Evolutionary conservation across 192 early-diverging fungal species (phyloP), one percentile per base, ranked within the genome.

Genomic region (Backusella circina): DNA sequence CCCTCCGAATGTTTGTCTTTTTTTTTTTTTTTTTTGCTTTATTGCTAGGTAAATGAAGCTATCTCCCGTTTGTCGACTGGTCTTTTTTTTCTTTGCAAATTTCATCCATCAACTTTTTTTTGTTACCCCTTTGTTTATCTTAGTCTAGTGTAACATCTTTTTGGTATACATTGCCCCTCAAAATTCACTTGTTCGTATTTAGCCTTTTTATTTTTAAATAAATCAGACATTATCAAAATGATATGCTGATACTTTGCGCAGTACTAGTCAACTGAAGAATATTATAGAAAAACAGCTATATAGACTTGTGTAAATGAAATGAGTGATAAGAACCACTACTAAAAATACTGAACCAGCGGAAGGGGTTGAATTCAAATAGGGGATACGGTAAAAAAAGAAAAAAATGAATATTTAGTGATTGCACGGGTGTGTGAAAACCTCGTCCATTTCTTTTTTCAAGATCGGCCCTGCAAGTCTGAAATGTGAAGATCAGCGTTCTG

Each of bases 401-500:
- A 44, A 44, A 57, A 28, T 26, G 12, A 28, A 23, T 28, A 61
- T 28, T 28, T 28, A 61, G 54, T 61, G 54, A 61, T 61, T 61
- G 26, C 54, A 61, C 23, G 54, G 54, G 54, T 61, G 26, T 61
- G 54, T 61, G 54, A 61, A 61, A 61, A 61, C 21, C 9, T 28
- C 26, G 23, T 12, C 23, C 54, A 13, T 28, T 28, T 61, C 12
- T 28, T 26, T 61, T 65, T 66, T 18, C 5, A 36, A 68, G 32
- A 68, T 61, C 54, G 54, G 23, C 54, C 23, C 54, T 61, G 54
- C 54, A 13, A 61, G 26, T 26, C 26, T 61, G 9, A 61, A 61
- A 61, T 61, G 54, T 68, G 67, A 68, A 68, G 33, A 68, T 68
- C 67, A 68, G 36, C 67, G 13, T 61, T 61, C 54, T 61, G 54